Evolutionary conservation across 306 rosid species (phyloP).

Genomic region (Geum urbanum): DNA sequence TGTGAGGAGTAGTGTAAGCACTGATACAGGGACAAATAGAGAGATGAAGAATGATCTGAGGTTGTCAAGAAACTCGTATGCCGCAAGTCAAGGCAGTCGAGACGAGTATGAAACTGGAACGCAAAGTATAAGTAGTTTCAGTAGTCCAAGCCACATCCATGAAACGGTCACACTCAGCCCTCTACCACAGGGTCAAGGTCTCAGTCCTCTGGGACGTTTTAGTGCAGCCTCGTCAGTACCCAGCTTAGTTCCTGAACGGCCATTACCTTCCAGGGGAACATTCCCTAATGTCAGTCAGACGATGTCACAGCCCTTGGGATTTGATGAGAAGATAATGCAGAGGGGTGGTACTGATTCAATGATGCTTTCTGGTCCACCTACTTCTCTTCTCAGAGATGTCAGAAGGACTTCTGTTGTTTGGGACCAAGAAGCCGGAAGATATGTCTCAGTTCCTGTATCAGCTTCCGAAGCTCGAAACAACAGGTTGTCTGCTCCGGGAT

Average conservation of each 20-base stretch:
- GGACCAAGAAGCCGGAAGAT: constrained; percentile 99
- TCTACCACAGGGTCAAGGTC: constrained; percentile 64
- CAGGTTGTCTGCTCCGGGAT: constrained; percentile 50
- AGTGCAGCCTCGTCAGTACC: constrained; percentile 50
- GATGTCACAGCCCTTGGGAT: constrained; percentile 43
- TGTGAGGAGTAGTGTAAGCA: constrained; percentile 83
- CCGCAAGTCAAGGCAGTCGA: constrained; percentile 86
- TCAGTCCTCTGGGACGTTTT: constrained; percentile 64
- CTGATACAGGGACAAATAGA: constrained; percentile 63
- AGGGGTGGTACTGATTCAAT: constrained; percentile 57
- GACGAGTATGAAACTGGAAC: constrained; percentile 94
- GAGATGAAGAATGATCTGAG: constrained; percentile 59
- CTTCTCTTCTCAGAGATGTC: constrained; percentile 84
- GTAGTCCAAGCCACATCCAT: constrained; percentile 88
- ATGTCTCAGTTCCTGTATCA: constrained; percentile 77
- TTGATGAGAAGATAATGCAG: constrained; percentile 63
- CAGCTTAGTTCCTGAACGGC: constrained; percentile 53
- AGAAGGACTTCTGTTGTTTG: constrained; percentile 90
- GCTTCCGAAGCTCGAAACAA: constrained; percentile 70
- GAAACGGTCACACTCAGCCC: constrained; percentile 90
- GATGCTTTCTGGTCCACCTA: constrained; percentile 54
- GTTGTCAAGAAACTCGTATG: constrained; percentile 60
- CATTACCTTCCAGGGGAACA: constrained; percentile 51
- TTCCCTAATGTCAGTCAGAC: constrained; percentile 47
- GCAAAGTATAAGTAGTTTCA: constrained; percentile 90